phyloP scores from a whole-genome alignment of 2,329 filamentous ascomycete species.

The Colletotrichum gloeosporioides region DNA sequence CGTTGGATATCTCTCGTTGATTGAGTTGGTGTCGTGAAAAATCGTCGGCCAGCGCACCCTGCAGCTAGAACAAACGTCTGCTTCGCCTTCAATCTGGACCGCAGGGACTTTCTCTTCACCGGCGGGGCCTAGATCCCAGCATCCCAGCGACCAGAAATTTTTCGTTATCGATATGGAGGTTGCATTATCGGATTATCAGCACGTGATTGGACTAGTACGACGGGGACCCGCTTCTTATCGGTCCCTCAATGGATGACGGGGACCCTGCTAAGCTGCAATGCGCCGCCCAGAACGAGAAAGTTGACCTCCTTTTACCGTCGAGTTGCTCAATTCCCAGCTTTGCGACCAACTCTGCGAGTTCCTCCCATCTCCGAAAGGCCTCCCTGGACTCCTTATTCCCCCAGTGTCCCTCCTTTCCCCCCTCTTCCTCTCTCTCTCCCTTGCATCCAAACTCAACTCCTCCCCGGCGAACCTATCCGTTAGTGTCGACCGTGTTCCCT shows the following conservation, averaged over 20 bases:
- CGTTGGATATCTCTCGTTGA: background rate
- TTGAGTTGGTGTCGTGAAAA: background rate
- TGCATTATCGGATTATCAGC: background rate
- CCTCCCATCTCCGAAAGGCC: background rate
- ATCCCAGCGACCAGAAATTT: constrained; percentile 12
- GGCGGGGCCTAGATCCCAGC: constrained; percentile 7
- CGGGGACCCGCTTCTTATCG: background rate
- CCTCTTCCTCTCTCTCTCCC: background rate
- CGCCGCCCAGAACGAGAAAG: background rate
- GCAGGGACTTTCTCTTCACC: background rate
- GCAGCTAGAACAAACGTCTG: background rate
- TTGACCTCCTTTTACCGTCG: constrained; percentile 17
- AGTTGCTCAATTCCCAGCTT: constrained; percentile 5
- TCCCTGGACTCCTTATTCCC: background rate
- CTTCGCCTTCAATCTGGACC: background rate
- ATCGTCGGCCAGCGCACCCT: background rate
- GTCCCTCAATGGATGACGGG: constrained; percentile 13
- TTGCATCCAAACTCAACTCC: background rate
- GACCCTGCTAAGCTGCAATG: background rate
- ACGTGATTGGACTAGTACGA: constrained; percentile 2
- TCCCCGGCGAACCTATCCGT: background rate
- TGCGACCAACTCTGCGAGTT: background rate
- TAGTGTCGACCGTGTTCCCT: constrained; percentile 17
- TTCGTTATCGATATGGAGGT: background rate
- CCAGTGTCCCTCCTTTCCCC: background rate